Base-by-base conservation (phyloP, 2,329 filamentous ascomycete genomes). In the Iodosphaeria phyllophila region DNA sequence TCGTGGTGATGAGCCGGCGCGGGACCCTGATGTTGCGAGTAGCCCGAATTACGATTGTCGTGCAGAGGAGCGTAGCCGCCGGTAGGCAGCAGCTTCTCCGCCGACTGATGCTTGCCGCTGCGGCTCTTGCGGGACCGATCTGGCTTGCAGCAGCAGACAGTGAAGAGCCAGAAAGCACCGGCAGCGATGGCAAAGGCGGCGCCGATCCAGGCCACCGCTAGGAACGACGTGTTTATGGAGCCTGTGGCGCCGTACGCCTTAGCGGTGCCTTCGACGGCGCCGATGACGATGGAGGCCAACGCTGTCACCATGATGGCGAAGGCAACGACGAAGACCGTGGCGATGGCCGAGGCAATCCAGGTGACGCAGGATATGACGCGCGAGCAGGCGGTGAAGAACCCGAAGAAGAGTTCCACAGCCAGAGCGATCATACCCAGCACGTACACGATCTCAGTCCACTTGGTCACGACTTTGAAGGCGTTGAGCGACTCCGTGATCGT, bases 121-220 rank as follows among this genome's bases (percentile, higher is more conserved):
- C 60, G 54, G 23, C 36, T 37, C 26, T 37, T 33, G 23, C 40
- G 24, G 23, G 39, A 32, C 33, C 46, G 47, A 35, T 80, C 79
- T 38, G 56, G 51, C 29, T 65, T 71, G 61, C 84, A 92, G 69
- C 84, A 95, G 74, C 86, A 95, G 41, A 77, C 66, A 49, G 73
- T 80, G 48, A 91, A 69, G 43, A 84, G 56, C 86, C 89, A 95
- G 74, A 95, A 93, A 44, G 92, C 52, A 34, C 67, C 69, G 6
- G 76, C 74, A 20, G 50, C 78, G 17, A 89, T 45, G 32, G 75
- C 74, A 44, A 91, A 83, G 15, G 67, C 77, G 19, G 74, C 74
- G 21, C 73, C 74, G 31, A 95, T 58, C 80, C 84, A 93, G 39
- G 76, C 67, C 12, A 71, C 54, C 18, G 62, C 62, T 27, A 89